These are phyloP conservation scores for Centaurea solstitialis DNA, from an alignment of 129 eudicot species.

Conservation along the genomic window DNA sequence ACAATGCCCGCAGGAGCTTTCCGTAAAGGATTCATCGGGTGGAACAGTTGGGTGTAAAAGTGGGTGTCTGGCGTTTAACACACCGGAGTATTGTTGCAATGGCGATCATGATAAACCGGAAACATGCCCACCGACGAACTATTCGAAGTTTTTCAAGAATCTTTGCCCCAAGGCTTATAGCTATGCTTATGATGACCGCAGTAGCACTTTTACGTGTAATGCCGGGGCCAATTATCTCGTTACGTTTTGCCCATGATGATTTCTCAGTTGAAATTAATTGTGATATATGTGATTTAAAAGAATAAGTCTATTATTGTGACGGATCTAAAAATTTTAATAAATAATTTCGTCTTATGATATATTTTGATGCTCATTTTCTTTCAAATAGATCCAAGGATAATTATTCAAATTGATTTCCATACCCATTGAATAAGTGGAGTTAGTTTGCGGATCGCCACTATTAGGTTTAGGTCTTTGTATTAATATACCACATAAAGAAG, in stretches of 20 bases:
- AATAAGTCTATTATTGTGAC: not conserved
- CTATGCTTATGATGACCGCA: conserved; percentile 53
- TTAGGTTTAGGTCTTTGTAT: no score
- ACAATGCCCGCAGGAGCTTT: conserved; percentile 40
- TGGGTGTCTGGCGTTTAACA: conserved; percentile 47
- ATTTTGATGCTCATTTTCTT: no score
- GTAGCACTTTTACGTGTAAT: conserved; percentile 48
- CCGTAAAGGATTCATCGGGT: conserved; percentile 31
- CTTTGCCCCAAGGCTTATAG: conserved; percentile 60
- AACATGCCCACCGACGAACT: conserved; percentile 47
- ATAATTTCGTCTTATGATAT: no score
- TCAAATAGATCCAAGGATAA: no score
- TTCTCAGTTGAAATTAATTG: not conserved
- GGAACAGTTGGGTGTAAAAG: conserved; percentile 56
- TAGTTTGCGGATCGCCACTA: no score
- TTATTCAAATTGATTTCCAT: no score
- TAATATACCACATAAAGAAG: no score
- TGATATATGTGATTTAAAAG: not conserved
- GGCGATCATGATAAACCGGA: conserved; percentile 35
- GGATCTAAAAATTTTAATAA: no score
- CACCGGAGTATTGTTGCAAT: conserved; percentile 52
- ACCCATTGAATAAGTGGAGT: no score
- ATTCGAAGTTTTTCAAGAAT: conserved; percentile 44
- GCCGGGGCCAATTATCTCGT: conserved; percentile 40
- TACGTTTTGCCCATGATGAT: conserved; percentile 44